These are phyloP conservation scores for Naegleria lovaniensis DNA, from an alignment of 208 protist genomes.

Conservation along the genomic window DNA sequence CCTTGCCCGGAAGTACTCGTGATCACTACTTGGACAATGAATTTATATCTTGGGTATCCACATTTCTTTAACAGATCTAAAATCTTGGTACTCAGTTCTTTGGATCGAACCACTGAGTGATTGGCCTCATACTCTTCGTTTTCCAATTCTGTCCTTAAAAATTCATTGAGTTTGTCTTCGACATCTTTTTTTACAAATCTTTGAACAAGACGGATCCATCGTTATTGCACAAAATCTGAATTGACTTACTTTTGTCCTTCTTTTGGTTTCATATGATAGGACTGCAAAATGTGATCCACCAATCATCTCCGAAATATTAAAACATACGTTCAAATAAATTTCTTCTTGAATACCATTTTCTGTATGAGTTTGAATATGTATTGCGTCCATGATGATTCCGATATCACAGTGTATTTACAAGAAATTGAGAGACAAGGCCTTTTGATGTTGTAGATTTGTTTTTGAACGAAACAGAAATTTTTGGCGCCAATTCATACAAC, in stretches of 20 bases:
- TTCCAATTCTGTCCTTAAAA: background rate
- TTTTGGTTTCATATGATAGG: background rate
- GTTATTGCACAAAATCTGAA: too few relatives aligned
- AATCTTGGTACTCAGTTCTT: background rate
- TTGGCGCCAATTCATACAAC: background rate
- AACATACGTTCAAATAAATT: background rate
- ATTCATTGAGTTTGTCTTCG: background rate
- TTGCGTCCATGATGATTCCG: background rate
- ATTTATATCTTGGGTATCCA: constrained; percentile 79
- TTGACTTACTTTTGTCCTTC: background rate
- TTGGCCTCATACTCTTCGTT: background rate
- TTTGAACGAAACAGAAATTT: too few relatives aligned
- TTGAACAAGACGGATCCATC: background rate
- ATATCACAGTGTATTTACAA: background rate
- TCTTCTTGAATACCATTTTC: background rate
- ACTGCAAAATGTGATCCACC: background rate
- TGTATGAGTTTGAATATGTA: background rate
- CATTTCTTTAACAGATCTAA: constrained; percentile 50
- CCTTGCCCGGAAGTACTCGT: constrained; percentile 71
- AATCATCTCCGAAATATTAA: background rate
- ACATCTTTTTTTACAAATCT: constrained; percentile 2
- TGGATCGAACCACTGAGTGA: background rate
- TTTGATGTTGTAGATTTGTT: too few relatives aligned
- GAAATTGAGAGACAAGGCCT: too few relatives aligned
- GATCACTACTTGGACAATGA: constrained; percentile 71